Conservation (phyloP, 2,329 filamentous ascomycete species). For the Chrysoporthe cubensis region DNA sequence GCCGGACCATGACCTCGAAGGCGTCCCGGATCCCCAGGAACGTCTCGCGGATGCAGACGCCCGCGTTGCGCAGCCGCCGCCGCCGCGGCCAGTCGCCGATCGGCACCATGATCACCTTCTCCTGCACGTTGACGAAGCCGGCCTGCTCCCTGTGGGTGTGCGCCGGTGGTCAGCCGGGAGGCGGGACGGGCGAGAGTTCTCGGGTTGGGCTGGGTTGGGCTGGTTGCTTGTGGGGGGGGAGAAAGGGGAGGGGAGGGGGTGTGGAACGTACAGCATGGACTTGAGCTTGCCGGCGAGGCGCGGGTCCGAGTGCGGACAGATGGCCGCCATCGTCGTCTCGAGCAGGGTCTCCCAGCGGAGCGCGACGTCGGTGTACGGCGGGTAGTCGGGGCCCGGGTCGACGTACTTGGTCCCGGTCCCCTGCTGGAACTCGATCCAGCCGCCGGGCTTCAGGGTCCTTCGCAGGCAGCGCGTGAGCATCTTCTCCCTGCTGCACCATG, state of each 20-base stretch:
- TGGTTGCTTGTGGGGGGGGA: not conserved
- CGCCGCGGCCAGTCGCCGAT: constrained; percentile 51
- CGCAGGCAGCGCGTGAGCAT: not conserved
- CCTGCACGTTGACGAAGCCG: constrained; percentile 49
- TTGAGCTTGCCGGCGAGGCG: constrained; percentile 12
- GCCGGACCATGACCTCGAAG: constrained; percentile 34
- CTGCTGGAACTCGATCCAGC: constrained; percentile 57
- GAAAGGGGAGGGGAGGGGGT: not conserved
- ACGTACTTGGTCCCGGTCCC: constrained; percentile 21
- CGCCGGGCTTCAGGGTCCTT: constrained; percentile 48
- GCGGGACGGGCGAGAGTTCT: not conserved
- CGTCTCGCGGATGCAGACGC: constrained; percentile 46
- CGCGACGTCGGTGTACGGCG: constrained; percentile 8
- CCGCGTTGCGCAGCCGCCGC: constrained; percentile 43
- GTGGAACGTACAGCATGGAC: constrained; percentile 1
- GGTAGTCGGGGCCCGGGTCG: constrained; percentile 10
- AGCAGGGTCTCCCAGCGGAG: constrained; percentile 10
- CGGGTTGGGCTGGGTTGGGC: not conserved
- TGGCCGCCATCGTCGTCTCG: constrained; percentile 7
- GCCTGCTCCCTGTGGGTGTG: constrained; percentile 38
- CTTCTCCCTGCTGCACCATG: not conserved
- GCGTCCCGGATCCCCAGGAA: constrained; percentile 40
- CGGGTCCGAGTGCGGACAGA: constrained; percentile 6
- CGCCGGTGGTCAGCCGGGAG: not conserved
- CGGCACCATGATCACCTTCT: constrained; percentile 48